These are phyloP conservation scores for Noccaea bulbosa DNA, from an alignment of 345 rosid genomes.

Conservation along the genomic window DNA sequence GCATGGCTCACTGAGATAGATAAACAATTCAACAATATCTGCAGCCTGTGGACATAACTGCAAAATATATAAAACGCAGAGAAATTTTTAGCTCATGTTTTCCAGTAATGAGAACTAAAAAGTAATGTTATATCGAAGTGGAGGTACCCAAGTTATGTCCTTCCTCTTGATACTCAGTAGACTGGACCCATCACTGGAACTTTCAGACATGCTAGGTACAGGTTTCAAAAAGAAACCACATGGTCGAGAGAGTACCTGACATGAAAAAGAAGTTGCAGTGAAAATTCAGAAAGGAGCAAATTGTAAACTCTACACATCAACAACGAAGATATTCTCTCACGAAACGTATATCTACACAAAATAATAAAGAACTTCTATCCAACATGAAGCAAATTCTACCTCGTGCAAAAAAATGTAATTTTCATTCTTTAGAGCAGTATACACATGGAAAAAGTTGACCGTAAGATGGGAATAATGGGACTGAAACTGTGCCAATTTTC, in stretches of 20 bases:
- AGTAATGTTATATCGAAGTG: slow-evolving; percentile 26
- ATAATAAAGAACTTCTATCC: not conserved
- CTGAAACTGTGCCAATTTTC: slow-evolving; percentile 36
- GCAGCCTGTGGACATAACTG: slow-evolving; percentile 90
- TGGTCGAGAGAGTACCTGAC: slow-evolving; percentile 87
- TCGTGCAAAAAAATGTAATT: not conserved
- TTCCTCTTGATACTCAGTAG: slow-evolving; percentile 81
- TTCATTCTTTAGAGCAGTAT: slow-evolving; percentile 13
- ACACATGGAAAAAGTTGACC: slow-evolving; percentile 9
- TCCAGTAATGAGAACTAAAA: slow-evolving; percentile 19
- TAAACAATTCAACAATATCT: slow-evolving; percentile 82
- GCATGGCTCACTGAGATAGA: slow-evolving; percentile 93
- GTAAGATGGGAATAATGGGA: slow-evolving; percentile 2
- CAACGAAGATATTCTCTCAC: not conserved
- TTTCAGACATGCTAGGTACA: slow-evolving; percentile 63
- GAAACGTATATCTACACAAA: slow-evolving; percentile 21
- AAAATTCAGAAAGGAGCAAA: slow-evolving; percentile 25
- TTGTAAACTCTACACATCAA: slow-evolving; percentile 18
- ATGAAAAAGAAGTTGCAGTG: slow-evolving; percentile 24
- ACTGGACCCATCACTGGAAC: slow-evolving; percentile 61
- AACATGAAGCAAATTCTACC: slow-evolving; percentile 18
- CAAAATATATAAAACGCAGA: slow-evolving; percentile 27
- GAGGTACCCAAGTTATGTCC: slow-evolving; percentile 81
- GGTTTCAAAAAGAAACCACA: slow-evolving; percentile 90
- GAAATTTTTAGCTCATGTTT: slow-evolving; percentile 17